phyloP scores from a whole-genome alignment of 306 rosid species.

The Castanopsis chinensis region DNA sequence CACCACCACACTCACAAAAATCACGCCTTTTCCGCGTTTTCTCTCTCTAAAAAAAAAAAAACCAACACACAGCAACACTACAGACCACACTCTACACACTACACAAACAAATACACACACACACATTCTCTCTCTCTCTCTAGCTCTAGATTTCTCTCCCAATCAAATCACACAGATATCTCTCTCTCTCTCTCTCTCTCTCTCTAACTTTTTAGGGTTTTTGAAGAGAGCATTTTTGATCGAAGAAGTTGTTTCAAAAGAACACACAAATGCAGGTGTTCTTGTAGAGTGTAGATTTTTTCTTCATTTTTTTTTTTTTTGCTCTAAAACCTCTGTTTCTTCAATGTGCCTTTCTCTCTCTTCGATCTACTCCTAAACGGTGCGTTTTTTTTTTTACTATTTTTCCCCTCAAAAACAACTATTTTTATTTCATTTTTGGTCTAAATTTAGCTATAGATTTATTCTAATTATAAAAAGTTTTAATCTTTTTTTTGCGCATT shows the following conservation, averaged over 20 bases:
- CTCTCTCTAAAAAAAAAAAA: background rate
- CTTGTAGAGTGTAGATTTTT: background rate
- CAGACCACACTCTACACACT: no score
- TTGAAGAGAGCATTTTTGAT: constrained; percentile 25
- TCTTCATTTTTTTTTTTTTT: background rate
- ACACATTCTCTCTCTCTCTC: constrained; percentile 5
- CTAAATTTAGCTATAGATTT: background rate
- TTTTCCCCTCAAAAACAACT: background rate
- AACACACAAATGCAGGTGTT: constrained; percentile 14
- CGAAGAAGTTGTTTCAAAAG: constrained; percentile 6
- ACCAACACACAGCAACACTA: no score
- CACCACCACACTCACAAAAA: constrained; percentile 13
- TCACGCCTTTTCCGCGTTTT: constrained; percentile 38
- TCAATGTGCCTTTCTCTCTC: constrained; percentile 41
- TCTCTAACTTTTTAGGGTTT: constrained; percentile 36
- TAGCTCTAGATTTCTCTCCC: constrained; percentile 42
- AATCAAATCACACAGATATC: constrained; percentile 43
- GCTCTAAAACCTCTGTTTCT: background rate
- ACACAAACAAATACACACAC: no score
- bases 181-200: constrained; percentile 21
- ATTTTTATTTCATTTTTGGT: background rate
- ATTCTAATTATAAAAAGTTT: background rate
- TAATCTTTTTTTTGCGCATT: background rate
- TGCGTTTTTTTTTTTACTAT: constrained; percentile 27
- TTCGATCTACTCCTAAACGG: constrained; percentile 56